Evolutionary conservation across 2,329 filamentous ascomycete species (phyloP), one percentile per base, ranked within the genome.

Genomic region (Fusarium sp.): DNA sequence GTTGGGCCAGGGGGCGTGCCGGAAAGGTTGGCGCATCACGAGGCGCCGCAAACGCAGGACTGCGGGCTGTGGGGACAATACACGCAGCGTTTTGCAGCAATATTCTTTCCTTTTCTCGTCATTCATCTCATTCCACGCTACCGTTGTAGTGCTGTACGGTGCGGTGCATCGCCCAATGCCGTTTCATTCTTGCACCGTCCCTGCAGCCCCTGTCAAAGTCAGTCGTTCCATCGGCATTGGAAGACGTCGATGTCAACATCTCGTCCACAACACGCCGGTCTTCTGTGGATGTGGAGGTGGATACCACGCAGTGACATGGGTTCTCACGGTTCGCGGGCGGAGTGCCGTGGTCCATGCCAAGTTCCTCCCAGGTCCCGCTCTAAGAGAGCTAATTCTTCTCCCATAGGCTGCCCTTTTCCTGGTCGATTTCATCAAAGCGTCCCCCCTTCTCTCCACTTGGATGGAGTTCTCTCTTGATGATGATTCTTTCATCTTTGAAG

Each of bases 11-110:
- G 67, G 74, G 70, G 74, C 29, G 74, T 64, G 71, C 34, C 31
- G 40, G 64, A 71, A 75, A 71, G 63, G 66, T 65, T 65, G 59
- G 72, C 75, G 70, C 68, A 76, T 78, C 76, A 78, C 76, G 76
- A 76, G 76, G 71, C 62, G 60, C 61, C 63, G 62, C 71, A 76
- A 73, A 76, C 74, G 67, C 72, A 74, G 62, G 66, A 64, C 60
- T 77, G 69, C 70, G 76, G 70, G 75, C 68, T 75, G 68, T 71
- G 57, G 64, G 50, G 63, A 69, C 59, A 37, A 35, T 57, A 29
- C 31, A 34, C 31, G 34, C 50, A 45, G 37, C 54, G 18, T 35
- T 18, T 47, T 20, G 20, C 31, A 34, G 35, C 34, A 45, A 29
- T 60, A 45, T 31, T 34, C 52, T 29, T 40, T 45, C 22, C 66